Percentiles rank a stretch among this genome's conserved stretches.
Conservation (phyloP, 2,329 filamentous ascomycete species). For the Periconia digitata region DNA sequence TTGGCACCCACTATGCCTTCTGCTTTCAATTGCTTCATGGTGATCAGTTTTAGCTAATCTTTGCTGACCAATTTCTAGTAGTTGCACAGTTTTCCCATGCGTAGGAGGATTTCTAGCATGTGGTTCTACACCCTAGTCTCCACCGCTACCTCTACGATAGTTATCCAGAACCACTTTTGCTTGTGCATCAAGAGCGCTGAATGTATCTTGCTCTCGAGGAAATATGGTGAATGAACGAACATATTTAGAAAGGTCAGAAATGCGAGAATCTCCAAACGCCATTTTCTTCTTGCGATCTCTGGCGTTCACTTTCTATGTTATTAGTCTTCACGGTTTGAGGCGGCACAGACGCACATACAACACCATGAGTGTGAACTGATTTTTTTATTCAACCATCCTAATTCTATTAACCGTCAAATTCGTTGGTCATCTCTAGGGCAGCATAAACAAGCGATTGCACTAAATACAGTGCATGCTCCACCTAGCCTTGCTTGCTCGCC, state of each 20-base stretch:
- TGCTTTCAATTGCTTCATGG: slow-evolving; percentile 68
- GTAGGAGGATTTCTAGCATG: slow-evolving; percentile 77
- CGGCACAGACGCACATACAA: slow-evolving; percentile 77
- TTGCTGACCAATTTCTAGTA: slow-evolving; percentile 83
- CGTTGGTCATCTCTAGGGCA: slow-evolving; percentile 72
- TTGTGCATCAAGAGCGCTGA: slow-evolving; percentile 70
- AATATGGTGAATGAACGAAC: slow-evolving; percentile 75
- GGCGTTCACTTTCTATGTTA: too few relatives aligned
- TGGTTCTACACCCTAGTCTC: slow-evolving; percentile 62
- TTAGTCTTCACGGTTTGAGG: too few relatives aligned
- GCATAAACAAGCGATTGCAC: not conserved
- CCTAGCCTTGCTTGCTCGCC: not conserved
- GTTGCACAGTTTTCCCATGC: slow-evolving; percentile 83
- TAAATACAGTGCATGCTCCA: not conserved
- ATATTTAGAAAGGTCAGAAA: slow-evolving; percentile 77
- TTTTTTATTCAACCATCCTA: too few relatives aligned
- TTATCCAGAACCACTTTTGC: slow-evolving; percentile 70
- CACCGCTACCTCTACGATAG: slow-evolving; percentile 53
- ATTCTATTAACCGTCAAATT: too few relatives aligned
- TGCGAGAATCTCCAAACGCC: slow-evolving; percentile 78
- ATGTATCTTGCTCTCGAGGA: slow-evolving; percentile 73
- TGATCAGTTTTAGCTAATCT: slow-evolving; percentile 68
- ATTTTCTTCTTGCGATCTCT: slow-evolving; percentile 88
- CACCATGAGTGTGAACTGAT: too few relatives aligned
- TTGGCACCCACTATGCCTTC: slow-evolving; percentile 70